Evolutionary conservation across 345 rosid genomes (phyloP).

Genomic region (Lenwebbia sp.): DNA sequence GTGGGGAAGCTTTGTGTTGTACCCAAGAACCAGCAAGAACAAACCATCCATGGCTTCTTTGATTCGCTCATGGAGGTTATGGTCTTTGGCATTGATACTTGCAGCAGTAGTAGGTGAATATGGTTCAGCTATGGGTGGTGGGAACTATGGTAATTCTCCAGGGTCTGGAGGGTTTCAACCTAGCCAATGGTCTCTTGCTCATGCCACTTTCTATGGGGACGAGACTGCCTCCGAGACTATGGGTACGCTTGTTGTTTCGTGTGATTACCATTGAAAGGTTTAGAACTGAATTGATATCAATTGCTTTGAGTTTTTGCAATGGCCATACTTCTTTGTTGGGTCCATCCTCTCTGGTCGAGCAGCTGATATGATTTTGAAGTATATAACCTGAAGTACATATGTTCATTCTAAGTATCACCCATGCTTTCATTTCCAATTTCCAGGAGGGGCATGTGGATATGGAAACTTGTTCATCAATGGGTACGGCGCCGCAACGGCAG

Average conservation of each 20-base stretch:
- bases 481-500: constrained; percentile 51
- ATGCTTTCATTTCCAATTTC: not conserved
- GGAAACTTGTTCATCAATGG: constrained; percentile 55
- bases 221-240: constrained; percentile 48
- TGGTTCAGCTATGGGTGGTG: not conserved
- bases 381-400: not conserved
- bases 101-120: not conserved
- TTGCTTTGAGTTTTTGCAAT: not conserved
- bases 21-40: not conserved
- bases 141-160: not conserved
- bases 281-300: too few species aligned
- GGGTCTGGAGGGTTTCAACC: constrained; percentile 20
- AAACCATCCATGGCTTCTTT: not conserved
- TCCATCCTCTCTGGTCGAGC: not conserved
- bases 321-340: not conserved
- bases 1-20: not conserved
- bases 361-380: not conserved
- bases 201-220: constrained; percentile 68
- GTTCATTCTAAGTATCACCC: not conserved
- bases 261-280: not conserved
- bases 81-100: not conserved
- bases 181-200: constrained; percentile 41
- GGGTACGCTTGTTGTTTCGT: constrained; percentile 19
- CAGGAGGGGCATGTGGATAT: constrained; percentile 91
- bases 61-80: not conserved